phyloP scores from a whole-genome alignment of 768 basidiomycete species.

The Mycena sanguinolenta region DNA sequence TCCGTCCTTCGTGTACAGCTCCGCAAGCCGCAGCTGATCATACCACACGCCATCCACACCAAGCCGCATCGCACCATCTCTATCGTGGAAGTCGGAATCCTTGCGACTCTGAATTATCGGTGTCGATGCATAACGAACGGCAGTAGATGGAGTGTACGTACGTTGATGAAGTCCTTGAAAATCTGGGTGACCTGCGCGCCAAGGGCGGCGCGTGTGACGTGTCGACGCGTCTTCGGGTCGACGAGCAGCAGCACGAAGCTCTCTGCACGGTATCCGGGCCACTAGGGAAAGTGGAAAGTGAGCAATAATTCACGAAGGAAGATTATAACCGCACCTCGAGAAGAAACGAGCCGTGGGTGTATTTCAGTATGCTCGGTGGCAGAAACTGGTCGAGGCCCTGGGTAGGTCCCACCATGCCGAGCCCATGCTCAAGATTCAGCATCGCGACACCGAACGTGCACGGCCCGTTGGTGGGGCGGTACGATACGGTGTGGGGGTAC shows the following conservation, averaged over 20 bases:
- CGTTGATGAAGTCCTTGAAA: slow-evolving; percentile 33
- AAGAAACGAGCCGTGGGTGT: slow-evolving; percentile 8
- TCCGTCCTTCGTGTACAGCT: slow-evolving; percentile 34
- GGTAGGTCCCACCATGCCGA: slow-evolving; percentile 4
- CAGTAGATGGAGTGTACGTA: neutral
- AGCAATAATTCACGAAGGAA: neutral
- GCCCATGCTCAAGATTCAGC: slow-evolving; percentile 30
- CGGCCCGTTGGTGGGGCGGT: slow-evolving; percentile 25
- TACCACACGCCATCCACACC: slow-evolving; percentile 28
- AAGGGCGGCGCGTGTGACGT: slow-evolving; percentile 30
- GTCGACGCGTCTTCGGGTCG: slow-evolving; percentile 23
- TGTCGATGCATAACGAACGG: neutral
- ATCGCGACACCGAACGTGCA: slow-evolving; percentile 32
- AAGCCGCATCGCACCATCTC: slow-evolving; percentile 2
- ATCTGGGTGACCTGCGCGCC: slow-evolving; percentile 26
- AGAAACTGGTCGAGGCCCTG: neutral
- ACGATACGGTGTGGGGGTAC: slow-evolving; percentile 29
- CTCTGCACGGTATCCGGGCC: slow-evolving; percentile 32
- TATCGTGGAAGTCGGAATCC: slow-evolving; percentile 3
- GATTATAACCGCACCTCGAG: slow-evolving; percentile 9
- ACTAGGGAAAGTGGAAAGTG: neutral
- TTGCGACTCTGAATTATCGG: slow-evolving; percentile 21
- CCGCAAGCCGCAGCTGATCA: slow-evolving; percentile 31
- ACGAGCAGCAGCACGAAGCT: slow-evolving; percentile 28
- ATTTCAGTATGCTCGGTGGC: slow-evolving; percentile 7